Base-by-base conservation (phyloP, 2,329 filamentous ascomycete species). In the Botrytis pseudocinerea region DNA sequence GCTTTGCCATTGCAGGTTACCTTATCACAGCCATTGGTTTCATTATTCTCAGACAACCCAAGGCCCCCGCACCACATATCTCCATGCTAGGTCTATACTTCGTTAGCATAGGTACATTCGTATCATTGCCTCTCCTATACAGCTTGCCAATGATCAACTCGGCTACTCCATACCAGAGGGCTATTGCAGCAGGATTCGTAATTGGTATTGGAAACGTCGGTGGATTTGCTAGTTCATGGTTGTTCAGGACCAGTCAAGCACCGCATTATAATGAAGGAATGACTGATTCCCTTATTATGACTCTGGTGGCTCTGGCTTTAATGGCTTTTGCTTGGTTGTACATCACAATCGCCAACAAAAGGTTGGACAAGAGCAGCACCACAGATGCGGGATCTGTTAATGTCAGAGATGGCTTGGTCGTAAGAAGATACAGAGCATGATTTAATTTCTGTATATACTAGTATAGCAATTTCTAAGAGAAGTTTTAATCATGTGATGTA, bases 181-280 rank as follows among this genome's bases (percentile, higher is more conserved):
- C 86, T 3, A 84, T 86, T 44, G 83, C 83, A 2, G 83, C 85
- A 16, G 84, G 83, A 0, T 83, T 86, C 76, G 85, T 87, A 76
- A 84, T 92, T 78, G 92, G 92, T 89, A 82, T 92, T 28, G 91
- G 90, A 57, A 93, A 92, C 71, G 79, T 92, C 35, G 91, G 91
- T 10, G 91, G 90, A 0, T 80, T 92, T 59, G 85, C 91, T 72
- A 85, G 87, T 2, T 90, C 88, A 0, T 91, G 89, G 89, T 85
- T 84, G 1, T 92, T 90, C 80, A 78, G 92, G 28, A 85, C 86
- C 0, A 87, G 82, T 76, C 90, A 93, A 78, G 87, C 78, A 0
- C 91, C 91, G 0, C 81, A 92, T 73, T 93, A 89, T 78, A 88
- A 84, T 73, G 91, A 92, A 71, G 91, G 91, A 7, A 74, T 75